A percentile compares a stretch with the other conserved stretches of the same genome.
These are phyloP conservation scores for Panellus pusillus DNA, from an alignment of 768 basidiomycete species.

Conservation along the genomic window DNA sequence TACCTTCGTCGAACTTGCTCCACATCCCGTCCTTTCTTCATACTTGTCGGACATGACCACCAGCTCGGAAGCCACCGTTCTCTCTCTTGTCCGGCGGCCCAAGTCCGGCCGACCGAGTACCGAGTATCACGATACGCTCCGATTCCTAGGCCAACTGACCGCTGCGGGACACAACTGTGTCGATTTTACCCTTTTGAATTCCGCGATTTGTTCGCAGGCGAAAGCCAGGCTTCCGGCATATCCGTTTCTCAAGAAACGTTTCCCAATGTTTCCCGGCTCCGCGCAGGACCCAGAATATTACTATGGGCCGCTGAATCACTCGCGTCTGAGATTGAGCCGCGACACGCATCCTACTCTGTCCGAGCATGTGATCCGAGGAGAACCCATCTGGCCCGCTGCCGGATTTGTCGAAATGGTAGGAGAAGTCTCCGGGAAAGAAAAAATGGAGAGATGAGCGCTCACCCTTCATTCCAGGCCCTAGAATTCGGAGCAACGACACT, in stretches of 20 bases:
- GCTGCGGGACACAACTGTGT: conserved; percentile 26
- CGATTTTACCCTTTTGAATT: conserved; percentile 30
- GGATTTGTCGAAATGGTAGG: conserved; percentile 42
- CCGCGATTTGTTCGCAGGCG: neutral
- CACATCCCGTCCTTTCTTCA: conserved; percentile 33
- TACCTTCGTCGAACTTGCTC: conserved; percentile 32
- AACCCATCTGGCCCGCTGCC: conserved; percentile 47
- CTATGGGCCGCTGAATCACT: conserved; percentile 21
- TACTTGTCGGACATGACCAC: conserved; percentile 25
- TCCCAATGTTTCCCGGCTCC: conserved; percentile 23
- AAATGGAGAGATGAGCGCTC: neutral
- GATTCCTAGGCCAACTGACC: conserved; percentile 27
- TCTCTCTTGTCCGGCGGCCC: conserved; percentile 22
- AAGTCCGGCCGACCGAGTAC: conserved; percentile 24
- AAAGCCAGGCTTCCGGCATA: conserved; percentile 17
- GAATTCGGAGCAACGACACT: conserved; percentile 29
- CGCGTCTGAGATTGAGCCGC: conserved; percentile 3
- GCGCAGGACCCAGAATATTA: conserved; percentile 9
- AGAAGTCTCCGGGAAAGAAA: neutral
- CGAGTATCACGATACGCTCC: conserved; percentile 15
- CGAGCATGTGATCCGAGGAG: conserved; percentile 44
- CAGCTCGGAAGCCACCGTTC: neutral
- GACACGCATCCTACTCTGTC: conserved; percentile 40
- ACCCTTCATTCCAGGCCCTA: conserved; percentile 30
- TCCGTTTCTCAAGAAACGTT: conserved; percentile 29